Evolutionary conservation across 2,329 filamentous ascomycete genomes (phyloP), one percentile per base, ranked within the genome.

Genomic region (Pseudopithomyces maydicus): DNA sequence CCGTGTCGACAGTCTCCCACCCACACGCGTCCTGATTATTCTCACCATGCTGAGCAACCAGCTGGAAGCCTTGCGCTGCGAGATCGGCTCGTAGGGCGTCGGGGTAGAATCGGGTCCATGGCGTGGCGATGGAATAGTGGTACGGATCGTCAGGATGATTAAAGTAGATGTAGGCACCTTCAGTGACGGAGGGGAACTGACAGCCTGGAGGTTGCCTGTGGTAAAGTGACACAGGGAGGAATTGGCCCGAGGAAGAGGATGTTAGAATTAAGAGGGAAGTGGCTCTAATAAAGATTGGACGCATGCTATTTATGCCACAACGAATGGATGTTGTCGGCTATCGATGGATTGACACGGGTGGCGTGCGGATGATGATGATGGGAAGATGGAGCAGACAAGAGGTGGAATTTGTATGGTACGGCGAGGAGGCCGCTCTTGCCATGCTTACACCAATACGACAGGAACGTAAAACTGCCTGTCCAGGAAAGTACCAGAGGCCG

Each of bases 111-210:
- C 26, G 41, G 1, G 26, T 47, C 57, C 57, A 59, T 1, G 33
- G 22, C 6, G 57, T 59, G 47, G 36, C 32, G 49, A 59, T 56
- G 19, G 51, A 43, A 50, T 54, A 59, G 17, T 45, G 33, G 36
- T 42, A 23, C 20, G 36, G 17, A 12, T 33, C 17, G 17, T 11
- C 26, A 22, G 22, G 48, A 23, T 20, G n/a, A 36, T 23, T 54
- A 50, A 59, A 59, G 42, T 59, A 54, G 19, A 59, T 54, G 44
- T 51, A 59, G 23, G 39, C 43, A 26, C 52, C 52, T 19, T 38
- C 38, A 11, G 19, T 36, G 17, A 44, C 44, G 38, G 44, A 33
- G 14, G 49, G 44, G 23, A 55, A 46, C 29, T 56, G 56, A 33
- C 56, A 59, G 44, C 49, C 49, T n/a, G 33, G 23, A n/a, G 22